A percentile compares a stretch with the other conserved stretches of the same genome.
These are phyloP conservation scores for Durusdinium trenchii DNA, from an alignment of 73 alveolate species.

Conservation along the genomic window DNA sequence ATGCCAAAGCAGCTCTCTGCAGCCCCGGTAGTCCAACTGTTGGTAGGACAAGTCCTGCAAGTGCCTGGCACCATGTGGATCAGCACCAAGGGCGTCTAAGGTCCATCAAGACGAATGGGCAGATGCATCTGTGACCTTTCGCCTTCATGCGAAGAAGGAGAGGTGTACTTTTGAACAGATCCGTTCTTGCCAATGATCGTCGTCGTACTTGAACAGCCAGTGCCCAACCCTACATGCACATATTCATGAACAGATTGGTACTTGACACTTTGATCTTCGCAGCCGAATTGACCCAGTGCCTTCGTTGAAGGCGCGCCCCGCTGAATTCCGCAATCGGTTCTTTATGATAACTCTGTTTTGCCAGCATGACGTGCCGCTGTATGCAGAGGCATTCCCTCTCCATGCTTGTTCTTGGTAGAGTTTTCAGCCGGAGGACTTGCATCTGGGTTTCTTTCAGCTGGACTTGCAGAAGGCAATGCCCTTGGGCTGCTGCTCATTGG, in stretches of 20 bases:
- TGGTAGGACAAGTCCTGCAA: too few species aligned
- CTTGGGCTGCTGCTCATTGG: constrained; percentile 49
- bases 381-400: not conserved
- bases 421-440: constrained; percentile 8
- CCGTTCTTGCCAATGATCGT: too few species aligned
- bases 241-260: not conserved
- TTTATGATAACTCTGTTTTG: not conserved
- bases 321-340: not conserved
- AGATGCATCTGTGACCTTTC: too few species aligned
- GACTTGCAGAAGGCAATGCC: constrained; percentile 29
- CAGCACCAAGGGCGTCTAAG: too few species aligned
- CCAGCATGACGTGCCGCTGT: not conserved
- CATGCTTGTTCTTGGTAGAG: not conserved
- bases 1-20: too few species aligned
- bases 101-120: too few species aligned
- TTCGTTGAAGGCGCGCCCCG: not conserved
- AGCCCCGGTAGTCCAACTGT: too few species aligned
- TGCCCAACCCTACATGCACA: too few species aligned
- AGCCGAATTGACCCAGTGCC: not conserved
- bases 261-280: not conserved
- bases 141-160: too few species aligned
- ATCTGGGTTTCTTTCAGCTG: constrained; percentile 55
- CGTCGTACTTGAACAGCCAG: too few species aligned
- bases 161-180: too few species aligned
- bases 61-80: too few species aligned